These are phyloP conservation scores for Mycena galericulata DNA, from an alignment of 768 basidiomycete species.

Conservation along the genomic window DNA sequence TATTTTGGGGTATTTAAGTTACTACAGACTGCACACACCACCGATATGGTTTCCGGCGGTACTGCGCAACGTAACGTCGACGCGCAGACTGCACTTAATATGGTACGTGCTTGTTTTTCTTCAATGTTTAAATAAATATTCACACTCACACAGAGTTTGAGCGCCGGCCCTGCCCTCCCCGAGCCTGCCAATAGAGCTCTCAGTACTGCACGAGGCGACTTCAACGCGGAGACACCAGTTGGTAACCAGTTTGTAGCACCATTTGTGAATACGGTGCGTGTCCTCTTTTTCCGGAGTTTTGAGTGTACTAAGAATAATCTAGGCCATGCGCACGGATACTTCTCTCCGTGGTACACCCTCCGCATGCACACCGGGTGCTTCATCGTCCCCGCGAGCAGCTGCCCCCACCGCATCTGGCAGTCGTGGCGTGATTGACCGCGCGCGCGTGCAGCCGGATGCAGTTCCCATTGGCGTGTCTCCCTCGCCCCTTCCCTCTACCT, in stretches of 20 bases:
- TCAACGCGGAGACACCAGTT: not conserved
- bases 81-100: constrained; percentile 1
- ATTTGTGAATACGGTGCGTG: too few species aligned
- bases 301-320: too few species aligned
- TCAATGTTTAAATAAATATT: too few species aligned
- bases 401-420: not conserved
- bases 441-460: not conserved
- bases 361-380: not conserved
- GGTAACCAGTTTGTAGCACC: too few species aligned
- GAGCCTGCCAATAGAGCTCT: not conserved
- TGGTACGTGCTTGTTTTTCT: too few species aligned
- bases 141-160: too few species aligned
- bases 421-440: constrained; percentile 5
- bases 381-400: not conserved
- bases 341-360: not conserved
- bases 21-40: too few species aligned
- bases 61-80: not conserved
- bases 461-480: not conserved
- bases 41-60: not conserved
- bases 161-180: not conserved
- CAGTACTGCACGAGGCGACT: not conserved
- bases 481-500: not conserved
- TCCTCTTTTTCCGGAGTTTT: too few species aligned
- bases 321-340: too few species aligned
- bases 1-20: too few species aligned